A percentile compares a stretch with the other conserved stretches of the same genome.
Evolutionary conservation across 108 stramenopile genomes (phyloP).

Genomic region (Cylindrotheca fusiformis): DNA sequence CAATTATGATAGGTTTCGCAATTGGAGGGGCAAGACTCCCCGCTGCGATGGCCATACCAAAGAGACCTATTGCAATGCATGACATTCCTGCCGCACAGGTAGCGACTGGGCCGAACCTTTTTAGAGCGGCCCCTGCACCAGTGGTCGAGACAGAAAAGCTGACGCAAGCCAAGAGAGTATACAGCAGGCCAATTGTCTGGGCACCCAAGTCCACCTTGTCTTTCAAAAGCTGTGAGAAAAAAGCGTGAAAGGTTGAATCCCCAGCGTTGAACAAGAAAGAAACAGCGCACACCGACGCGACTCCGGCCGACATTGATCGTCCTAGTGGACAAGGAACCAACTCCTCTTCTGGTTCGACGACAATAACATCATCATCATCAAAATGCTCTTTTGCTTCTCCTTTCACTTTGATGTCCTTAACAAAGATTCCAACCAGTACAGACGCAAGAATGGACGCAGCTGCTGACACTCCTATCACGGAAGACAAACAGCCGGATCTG

Average conservation of each 20-base stretch:
- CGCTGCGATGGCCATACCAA: conserved; percentile 39
- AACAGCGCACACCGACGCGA: conserved; percentile 50
- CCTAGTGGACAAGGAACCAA: conserved; percentile 63
- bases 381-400: background rate
- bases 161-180: conserved; percentile 55
- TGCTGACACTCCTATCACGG: conserved; percentile 54
- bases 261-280: conserved; percentile 63
- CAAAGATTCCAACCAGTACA: conserved; percentile 27
- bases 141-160: conserved; percentile 50
- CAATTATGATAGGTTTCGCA: conserved; percentile 12
- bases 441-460: conserved; percentile 53
- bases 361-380: background rate
- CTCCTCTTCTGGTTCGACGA: conserved; percentile 14
- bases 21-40: conserved; percentile 14
- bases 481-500: conserved; percentile 31
- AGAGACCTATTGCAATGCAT: conserved; percentile 45
- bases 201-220: conserved; percentile 39
- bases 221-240: conserved; percentile 49
- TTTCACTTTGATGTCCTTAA: conserved; percentile 1
- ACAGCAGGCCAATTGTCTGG: conserved; percentile 48
- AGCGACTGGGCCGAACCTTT: conserved; percentile 48
- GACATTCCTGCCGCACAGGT: conserved; percentile 56
- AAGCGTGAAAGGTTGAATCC: conserved; percentile 72
- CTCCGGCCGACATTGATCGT: conserved; percentile 47
- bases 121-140: conserved; percentile 35